Evolutionary conservation across 805 yeast species (phyloP).

Genomic region (Lipomyces sp.): DNA sequence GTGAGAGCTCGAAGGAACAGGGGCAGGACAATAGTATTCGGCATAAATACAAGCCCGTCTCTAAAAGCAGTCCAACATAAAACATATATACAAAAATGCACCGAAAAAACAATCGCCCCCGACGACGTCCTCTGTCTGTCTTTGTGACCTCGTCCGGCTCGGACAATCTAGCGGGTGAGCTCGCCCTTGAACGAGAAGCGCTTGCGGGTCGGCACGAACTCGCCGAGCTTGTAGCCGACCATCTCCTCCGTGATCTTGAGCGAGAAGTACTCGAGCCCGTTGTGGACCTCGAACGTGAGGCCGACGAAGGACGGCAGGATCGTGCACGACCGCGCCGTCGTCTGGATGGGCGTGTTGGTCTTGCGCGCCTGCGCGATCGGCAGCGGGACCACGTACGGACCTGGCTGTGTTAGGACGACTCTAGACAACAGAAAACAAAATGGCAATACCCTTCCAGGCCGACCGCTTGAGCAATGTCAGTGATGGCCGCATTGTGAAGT

Average conservation of each 20-base stretch:
- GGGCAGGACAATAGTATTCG: no score
- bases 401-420: conserved; percentile 34
- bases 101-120: no score
- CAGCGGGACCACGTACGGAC: conserved; percentile 91
- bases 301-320: conserved; percentile 96
- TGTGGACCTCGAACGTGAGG: conserved; percentile 88
- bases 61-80: no score
- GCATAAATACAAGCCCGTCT: no score
- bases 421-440: no score
- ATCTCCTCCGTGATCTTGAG: conserved; percentile 85
- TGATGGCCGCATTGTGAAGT: conserved; percentile 5
- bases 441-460: conserved; percentile 47
- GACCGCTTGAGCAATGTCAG: conserved; percentile 40
- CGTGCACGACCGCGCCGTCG: conserved; percentile 94
- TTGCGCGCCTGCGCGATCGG: conserved; percentile 85
- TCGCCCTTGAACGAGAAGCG: conserved; percentile 65
- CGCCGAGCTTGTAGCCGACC: conserved; percentile 96
- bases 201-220: conserved; percentile 91
- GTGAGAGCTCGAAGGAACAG: no score
- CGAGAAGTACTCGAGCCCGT: conserved; percentile 90
- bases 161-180: neutral
- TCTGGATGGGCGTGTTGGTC: conserved; percentile 81
- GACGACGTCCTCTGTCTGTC: neutral
- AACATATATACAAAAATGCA: no score
- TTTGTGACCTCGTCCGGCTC: no score